Conservation (phyloP, 768 basidiomycete genomes). For the Suillus luteus region DNA sequence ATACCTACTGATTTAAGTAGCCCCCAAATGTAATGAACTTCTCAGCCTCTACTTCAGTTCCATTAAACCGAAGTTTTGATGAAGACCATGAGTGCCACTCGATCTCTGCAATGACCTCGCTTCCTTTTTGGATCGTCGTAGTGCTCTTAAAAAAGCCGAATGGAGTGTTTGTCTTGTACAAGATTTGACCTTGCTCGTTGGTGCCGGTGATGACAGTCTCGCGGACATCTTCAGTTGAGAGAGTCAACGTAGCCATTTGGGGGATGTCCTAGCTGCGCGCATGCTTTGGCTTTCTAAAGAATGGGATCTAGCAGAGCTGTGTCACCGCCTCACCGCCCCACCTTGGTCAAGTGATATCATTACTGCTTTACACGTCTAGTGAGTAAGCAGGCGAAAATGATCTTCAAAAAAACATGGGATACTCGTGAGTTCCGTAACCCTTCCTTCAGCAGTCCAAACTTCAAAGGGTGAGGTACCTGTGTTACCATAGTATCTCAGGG, state of each 20-base stretch:
- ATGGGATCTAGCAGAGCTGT: background rate
- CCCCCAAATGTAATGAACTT: constrained; percentile 29
- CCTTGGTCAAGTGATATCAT: background rate
- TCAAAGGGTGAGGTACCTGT: background rate
- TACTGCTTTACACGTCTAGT: background rate
- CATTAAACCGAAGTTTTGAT: constrained; percentile 33
- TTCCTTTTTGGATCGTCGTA: constrained; percentile 29
- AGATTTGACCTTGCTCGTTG: background rate
- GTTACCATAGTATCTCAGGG: background rate
- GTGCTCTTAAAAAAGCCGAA: constrained; percentile 14
- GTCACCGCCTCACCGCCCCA: background rate
- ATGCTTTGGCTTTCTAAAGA: no score
- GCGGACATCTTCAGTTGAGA: constrained; percentile 9
- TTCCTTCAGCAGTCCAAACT: background rate
- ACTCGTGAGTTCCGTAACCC: no score
- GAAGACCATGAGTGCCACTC: constrained; percentile 35
- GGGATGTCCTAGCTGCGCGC: background rate
- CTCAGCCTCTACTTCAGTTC: constrained; percentile 25
- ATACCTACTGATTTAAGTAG: constrained; percentile 22
- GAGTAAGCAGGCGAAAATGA: background rate
- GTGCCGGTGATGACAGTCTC: constrained; percentile 10
- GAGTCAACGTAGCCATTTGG: background rate
- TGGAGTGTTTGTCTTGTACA: constrained; percentile 8
- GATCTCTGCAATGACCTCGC: constrained; percentile 31
- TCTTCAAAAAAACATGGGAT: background rate